Evolutionary conservation across 768 basidiomycete genomes (phyloP), one percentile per base, ranked within the genome.

Genomic region (Nidula microcarpa): DNA sequence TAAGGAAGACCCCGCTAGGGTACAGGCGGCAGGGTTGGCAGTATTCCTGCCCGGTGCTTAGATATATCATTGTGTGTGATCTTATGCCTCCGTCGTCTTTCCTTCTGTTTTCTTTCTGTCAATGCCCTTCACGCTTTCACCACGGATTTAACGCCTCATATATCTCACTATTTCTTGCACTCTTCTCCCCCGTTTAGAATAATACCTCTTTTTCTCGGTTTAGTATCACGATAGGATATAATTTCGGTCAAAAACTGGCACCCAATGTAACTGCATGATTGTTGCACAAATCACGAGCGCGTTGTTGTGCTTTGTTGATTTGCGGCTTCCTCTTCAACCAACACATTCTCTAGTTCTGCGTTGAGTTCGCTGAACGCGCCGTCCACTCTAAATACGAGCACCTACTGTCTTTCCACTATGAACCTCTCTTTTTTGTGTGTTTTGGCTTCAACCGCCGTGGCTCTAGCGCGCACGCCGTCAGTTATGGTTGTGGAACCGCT

Each of bases 11-110:
- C 87, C 94, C 32, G 83, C 73, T 33, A 91, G 88, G 70, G 79
- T 98, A 33, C 86, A 87, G 62, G 90, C 87, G 5, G 85, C 90
- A 6, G 94, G 94, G 30, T 73, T 94, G 61, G 65, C 68, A 10
- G 67, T 71, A 14, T 82, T 79, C 68, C 74, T 89, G 33, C 71
- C 75, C 30, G 72, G 73, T 54, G 71, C 68, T 55, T 82, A 64
- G 57, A 66, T 49, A n/a, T 49, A 46, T 57, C 17, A 44, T 55
- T 32, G 60, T 49, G 36, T 39, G 11, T 58, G 52, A 53, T 53
- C 36, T 53, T 50, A 51, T 58, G 50, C 23, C 23, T 23, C 23
- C 3, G 23, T 23, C 23, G 23, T 23, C 23, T 23, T 23, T 23
- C 23, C 55, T 53, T 59, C 52, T 47, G 54, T 60, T 53, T 55